A percentile compares a stretch with the other conserved stretches of the same genome.
Conservation (phyloP, 2,329 filamentous ascomycete species). For the Penicillium decumbens region DNA sequence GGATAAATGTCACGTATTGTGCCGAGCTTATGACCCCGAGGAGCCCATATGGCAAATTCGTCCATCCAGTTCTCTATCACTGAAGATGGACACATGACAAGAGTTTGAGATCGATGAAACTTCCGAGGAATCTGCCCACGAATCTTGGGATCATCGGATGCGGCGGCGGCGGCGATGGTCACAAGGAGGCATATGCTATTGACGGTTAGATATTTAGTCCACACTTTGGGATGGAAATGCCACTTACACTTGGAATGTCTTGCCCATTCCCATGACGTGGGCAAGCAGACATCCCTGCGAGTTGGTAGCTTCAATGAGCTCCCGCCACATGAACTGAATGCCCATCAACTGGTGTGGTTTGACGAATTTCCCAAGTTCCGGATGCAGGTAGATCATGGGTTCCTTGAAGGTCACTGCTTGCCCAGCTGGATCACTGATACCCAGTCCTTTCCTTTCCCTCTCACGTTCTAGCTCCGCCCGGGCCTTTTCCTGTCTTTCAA, state of each 20-base stretch:
- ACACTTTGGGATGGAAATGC: neutral
- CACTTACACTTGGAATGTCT: conserved; percentile 76
- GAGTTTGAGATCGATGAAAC: conserved; percentile 58
- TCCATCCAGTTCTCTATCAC: conserved; percentile 79
- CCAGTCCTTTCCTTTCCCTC: conserved; percentile 30
- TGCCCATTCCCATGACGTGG: conserved; percentile 88
- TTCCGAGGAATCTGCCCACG: conserved; percentile 62
- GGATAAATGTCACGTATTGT: conserved; percentile 52
- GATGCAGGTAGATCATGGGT: conserved; percentile 52
- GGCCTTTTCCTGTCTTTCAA: conserved; percentile 53
- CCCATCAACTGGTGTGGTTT: conserved; percentile 78
- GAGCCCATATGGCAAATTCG: conserved; percentile 68
- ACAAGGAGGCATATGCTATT: conserved; percentile 68
- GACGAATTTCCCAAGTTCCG: conserved; percentile 60
- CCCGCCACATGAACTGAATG: conserved; percentile 84
- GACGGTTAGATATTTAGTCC: conserved; percentile 3
- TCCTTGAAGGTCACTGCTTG: conserved; percentile 45
- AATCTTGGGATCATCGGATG: conserved; percentile 55
- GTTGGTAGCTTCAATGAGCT: conserved; percentile 60
- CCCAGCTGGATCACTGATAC: conserved; percentile 42
- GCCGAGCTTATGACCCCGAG: conserved; percentile 51
- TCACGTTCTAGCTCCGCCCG: conserved; percentile 32
- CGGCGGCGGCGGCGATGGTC: conserved; percentile 63
- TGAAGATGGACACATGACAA: conserved; percentile 71
- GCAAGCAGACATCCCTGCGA: conserved; percentile 75